Base-by-base conservation (phyloP, 352 stramenopile species). In the Globisporangium apiculatum region DNA sequence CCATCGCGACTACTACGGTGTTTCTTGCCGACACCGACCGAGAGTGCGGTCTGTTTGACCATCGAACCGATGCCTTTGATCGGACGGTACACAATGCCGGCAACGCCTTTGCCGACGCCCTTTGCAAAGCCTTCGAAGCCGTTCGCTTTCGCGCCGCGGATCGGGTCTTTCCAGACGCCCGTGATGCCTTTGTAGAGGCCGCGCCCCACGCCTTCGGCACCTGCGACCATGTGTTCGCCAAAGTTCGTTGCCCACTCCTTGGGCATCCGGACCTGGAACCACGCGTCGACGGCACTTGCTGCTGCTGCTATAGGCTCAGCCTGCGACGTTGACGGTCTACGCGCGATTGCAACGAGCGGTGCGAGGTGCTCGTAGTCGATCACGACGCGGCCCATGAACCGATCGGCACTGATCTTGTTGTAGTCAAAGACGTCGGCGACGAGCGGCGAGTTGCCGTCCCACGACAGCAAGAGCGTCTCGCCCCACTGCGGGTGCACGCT, bases 171-270 rank as follows among this genome's bases (percentile, higher is more conserved):
- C 72, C 81, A 89, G 6, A 92, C 71, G 24, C 80, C 80, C 0
- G 76, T 91, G 60, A 91, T 86, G 40, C 83, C 83, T 5, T 72
- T 71, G 50, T 86, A 89, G 48, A 92, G 61, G 12, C 82, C 82
- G 48, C 86, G 87, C 37, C 73, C 73, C 17, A 89, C 51, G 4
- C 80, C 80, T 66, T 89, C 80, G 51, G 76, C 83, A 0, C 76
- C 83, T 4, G 80, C 83, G 14, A 90, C 73, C 73, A 92, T 81
- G 76, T 92, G 83, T 55, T 90, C 83, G 40, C 83, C 79, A 65
- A 89, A 90, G 66, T 89, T 91, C 6, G 60, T 67, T 1, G 82
- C 77, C 82, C 82, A 92, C 57, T 86, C 82, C 12, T 66, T 68
- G 5, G 79, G 71, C 82, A 88, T 90, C 54, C 73, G 46, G 11